These are phyloP conservation scores for Phytophthora rubi DNA, from an alignment of 352 stramenopile genomes.

Conservation along the genomic window DNA sequence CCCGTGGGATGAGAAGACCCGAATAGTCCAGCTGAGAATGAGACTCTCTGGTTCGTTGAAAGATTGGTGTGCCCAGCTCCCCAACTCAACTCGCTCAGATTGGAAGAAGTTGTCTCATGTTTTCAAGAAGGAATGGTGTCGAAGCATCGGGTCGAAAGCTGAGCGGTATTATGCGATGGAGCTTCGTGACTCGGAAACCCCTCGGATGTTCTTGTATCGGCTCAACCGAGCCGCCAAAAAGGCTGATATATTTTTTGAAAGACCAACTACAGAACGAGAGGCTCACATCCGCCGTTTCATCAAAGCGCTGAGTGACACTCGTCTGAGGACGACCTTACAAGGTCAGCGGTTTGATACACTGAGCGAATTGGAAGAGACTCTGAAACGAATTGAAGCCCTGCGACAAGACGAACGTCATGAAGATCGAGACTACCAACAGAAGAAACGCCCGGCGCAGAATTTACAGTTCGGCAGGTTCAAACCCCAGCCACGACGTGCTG, in stretches of 20 bases:
- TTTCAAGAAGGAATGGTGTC: background rate
- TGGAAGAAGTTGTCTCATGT: background rate
- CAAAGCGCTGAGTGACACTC: background rate
- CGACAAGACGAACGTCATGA: background rate
- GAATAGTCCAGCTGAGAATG: background rate
- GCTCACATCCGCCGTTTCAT: background rate
- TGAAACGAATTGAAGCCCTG: background rate
- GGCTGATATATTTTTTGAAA: background rate
- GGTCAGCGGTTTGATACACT: background rate
- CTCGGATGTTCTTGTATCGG: background rate
- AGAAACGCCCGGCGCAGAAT: too few species aligned
- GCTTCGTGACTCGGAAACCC: background rate
- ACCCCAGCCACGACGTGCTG: too few species aligned
- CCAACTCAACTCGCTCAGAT: background rate
- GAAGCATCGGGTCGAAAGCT: background rate
- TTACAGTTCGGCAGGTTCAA: too few species aligned
- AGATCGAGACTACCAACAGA: too few species aligned
- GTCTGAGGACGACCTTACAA: background rate
- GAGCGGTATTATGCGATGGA: background rate
- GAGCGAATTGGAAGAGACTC: background rate
- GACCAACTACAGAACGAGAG: background rate
- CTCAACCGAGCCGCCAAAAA: background rate
- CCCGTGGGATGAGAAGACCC: conserved; percentile 1
- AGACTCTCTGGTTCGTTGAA: background rate
- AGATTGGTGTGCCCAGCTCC: background rate